These are phyloP conservation scores for Daldinia caldariorum DNA, from an alignment of 495 filamentous ascomycete genomes.

Conservation along the genomic window DNA sequence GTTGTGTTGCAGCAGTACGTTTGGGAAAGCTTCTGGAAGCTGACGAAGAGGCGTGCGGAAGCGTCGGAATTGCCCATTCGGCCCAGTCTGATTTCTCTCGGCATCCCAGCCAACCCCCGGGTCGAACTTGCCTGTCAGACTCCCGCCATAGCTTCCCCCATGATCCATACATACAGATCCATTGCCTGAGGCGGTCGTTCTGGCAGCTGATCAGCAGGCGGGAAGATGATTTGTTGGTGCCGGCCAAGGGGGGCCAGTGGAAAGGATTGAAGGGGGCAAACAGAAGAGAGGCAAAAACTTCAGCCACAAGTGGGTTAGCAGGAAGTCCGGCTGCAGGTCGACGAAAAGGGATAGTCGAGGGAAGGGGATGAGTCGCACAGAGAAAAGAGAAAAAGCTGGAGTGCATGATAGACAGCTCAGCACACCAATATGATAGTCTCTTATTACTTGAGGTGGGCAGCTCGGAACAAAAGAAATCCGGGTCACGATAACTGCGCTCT, in stretches of 20 bases:
- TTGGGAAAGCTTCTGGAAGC: slow-evolving; percentile 47
- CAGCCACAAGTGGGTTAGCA: slow-evolving; percentile 35
- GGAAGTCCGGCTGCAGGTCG: slow-evolving; percentile 43
- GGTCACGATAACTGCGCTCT: slow-evolving; percentile 6
- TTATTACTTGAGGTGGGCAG: slow-evolving; percentile 31
- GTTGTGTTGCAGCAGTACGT: slow-evolving; percentile 32
- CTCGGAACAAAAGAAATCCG: slow-evolving; percentile 26
- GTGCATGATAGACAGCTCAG: slow-evolving; percentile 46
- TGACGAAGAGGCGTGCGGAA: slow-evolving; percentile 20
- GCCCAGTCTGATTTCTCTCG: slow-evolving; percentile 22
- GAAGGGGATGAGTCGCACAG: slow-evolving; percentile 40
- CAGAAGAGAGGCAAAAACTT: slow-evolving; percentile 38
- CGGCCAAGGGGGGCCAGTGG: slow-evolving; percentile 7
- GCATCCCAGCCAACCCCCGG: slow-evolving; percentile 10
- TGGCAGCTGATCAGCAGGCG: slow-evolving; percentile 46
- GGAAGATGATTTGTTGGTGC: slow-evolving; percentile 35
- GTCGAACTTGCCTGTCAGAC: slow-evolving; percentile 11
- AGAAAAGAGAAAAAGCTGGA: slow-evolving; percentile 39
- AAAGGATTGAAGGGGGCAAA: slow-evolving; percentile 23
- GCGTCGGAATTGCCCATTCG: slow-evolving; percentile 29
- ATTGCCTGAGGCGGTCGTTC: slow-evolving; percentile 25
- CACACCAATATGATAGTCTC: slow-evolving; percentile 36
- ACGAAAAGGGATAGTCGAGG: slow-evolving; percentile 43
- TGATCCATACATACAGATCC: slow-evolving; percentile 36
- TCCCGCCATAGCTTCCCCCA: slow-evolving; percentile 23